These are phyloP conservation scores for Boletus nobilissimus DNA, from an alignment of 1,284 basidiomycete species.

Conservation along the genomic window DNA sequence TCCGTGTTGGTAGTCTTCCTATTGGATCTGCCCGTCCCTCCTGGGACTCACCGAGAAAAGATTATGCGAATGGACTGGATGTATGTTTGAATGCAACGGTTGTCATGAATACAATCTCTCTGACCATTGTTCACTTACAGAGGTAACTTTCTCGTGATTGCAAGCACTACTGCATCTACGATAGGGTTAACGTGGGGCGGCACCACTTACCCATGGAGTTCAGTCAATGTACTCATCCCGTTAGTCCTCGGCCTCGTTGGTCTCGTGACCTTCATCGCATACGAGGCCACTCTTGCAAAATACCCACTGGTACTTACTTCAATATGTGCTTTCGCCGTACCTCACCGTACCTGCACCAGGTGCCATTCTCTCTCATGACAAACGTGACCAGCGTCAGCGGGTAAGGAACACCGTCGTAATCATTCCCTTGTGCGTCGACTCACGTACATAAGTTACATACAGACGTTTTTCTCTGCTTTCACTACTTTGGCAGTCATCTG, in stretches of 20 bases:
- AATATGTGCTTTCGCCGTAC: not conserved
- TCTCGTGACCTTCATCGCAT: conserved; percentile 21
- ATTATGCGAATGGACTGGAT: conserved; percentile 29
- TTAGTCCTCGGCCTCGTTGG: conserved; percentile 30
- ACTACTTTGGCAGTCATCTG: not conserved
- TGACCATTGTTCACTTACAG: conserved; percentile 10
- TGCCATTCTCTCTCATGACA: conserved; percentile 26
- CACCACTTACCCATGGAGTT: conserved; percentile 28
- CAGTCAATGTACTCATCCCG: conserved; percentile 23
- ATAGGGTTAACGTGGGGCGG: conserved; percentile 34
- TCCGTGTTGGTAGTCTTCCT: conserved; percentile 13
- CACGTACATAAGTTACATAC: conserved; percentile 19
- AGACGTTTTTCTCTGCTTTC: conserved; percentile 2
- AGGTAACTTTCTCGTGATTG: conserved; percentile 31
- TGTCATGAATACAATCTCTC: not conserved
- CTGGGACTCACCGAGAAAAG: conserved; percentile 18
- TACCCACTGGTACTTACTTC: conserved; percentile 10
- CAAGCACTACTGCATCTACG: conserved; percentile 25
- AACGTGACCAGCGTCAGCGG: conserved; percentile 30
- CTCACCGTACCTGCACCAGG: conserved; percentile 4
- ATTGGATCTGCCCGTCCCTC: conserved; percentile 27
- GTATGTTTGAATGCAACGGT: not conserved
- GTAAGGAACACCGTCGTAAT: conserved; percentile 9
- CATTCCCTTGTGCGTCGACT: not conserved
- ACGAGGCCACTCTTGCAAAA: conserved; percentile 28